A percentile compares a stretch with the other conserved stretches of the same genome.
Conservation (phyloP, 2,329 filamentous ascomycete species). For the Ceratocystis eucalypticola region DNA sequence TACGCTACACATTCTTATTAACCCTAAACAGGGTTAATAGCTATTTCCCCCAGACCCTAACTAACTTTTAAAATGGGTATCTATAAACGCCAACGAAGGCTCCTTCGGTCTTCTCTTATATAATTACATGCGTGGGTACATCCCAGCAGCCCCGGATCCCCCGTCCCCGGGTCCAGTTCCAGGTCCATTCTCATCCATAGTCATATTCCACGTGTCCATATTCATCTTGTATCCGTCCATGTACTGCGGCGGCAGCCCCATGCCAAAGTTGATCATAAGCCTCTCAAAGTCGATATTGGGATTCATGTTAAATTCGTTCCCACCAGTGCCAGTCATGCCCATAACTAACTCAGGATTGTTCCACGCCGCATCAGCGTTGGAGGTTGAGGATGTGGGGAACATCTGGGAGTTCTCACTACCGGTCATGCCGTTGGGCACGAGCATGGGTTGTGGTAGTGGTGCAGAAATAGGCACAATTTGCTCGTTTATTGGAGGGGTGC, state of each 20-base stretch:
- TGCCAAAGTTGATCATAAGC: slow-evolving; percentile 19
- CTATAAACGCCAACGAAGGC: background rate
- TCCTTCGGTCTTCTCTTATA: background rate
- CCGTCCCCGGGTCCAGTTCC: background rate
- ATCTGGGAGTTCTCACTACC: background rate
- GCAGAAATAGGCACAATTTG: background rate
- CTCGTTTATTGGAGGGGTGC: background rate
- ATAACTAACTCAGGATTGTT: background rate
- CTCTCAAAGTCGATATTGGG: slow-evolving; percentile 20
- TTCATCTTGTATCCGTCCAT: slow-evolving; percentile 15
- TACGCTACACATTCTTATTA: background rate
- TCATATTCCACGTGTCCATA: slow-evolving; percentile 5
- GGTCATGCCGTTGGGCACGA: background rate
- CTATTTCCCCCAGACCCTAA: background rate
- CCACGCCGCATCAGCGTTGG: background rate
- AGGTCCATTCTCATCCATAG: slow-evolving; percentile 2
- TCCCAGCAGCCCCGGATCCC: background rate
- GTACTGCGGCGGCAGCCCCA: slow-evolving; percentile 17
- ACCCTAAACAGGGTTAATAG: background rate
- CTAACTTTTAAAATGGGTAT: background rate
- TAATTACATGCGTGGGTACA: background rate
- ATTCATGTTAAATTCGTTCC: background rate
- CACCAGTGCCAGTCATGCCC: background rate
- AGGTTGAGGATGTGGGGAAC: background rate
- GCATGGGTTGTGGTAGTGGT: background rate